These are phyloP conservation scores for Trametes pubescens DNA, from an alignment of 1,284 basidiomycete species.

Conservation along the genomic window DNA sequence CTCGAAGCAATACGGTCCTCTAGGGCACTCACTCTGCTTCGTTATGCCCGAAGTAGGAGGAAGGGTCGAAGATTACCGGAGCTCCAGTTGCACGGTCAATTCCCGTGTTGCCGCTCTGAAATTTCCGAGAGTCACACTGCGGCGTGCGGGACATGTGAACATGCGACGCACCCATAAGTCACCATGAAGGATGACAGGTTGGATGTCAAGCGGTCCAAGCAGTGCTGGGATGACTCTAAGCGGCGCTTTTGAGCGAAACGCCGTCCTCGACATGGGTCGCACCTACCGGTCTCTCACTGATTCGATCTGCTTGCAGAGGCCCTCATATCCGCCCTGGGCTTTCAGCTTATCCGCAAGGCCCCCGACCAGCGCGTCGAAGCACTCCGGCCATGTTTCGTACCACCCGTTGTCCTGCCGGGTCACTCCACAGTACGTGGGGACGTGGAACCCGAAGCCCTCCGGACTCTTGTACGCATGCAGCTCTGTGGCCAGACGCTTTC, in stretches of 20 bases:
- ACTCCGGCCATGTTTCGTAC: conserved; percentile 76
- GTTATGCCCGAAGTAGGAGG: conserved; percentile 86
- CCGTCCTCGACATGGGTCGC: too few species aligned
- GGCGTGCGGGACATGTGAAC: neutral
- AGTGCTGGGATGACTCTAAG: conserved; percentile 80
- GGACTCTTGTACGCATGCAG: conserved; percentile 64
- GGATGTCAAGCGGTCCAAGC: conserved; percentile 64
- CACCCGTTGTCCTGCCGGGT: conserved; percentile 83
- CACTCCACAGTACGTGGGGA: conserved; percentile 84
- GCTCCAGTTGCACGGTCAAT: conserved; percentile 59
- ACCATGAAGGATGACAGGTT: conserved; percentile 85
- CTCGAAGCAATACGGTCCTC: neutral
- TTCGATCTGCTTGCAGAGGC: conserved; percentile 63
- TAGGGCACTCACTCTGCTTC: conserved; percentile 77
- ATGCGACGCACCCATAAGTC: conserved; percentile 78
- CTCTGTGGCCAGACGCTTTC: conserved; percentile 69
- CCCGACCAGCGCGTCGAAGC: conserved; percentile 73
- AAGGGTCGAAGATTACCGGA: conserved; percentile 85
- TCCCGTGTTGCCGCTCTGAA: conserved; percentile 78
- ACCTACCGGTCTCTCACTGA: conserved; percentile 65
- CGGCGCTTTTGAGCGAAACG: neutral
- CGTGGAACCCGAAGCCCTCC: conserved; percentile 75
- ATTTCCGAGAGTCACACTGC: neutral
- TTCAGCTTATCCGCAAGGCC: conserved; percentile 68
- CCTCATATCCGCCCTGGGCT: conserved; percentile 51